These are phyloP conservation scores for Eimeria acervulina DNA, from an alignment of 169 alveolate genomes.

Conservation along the genomic window DNA sequence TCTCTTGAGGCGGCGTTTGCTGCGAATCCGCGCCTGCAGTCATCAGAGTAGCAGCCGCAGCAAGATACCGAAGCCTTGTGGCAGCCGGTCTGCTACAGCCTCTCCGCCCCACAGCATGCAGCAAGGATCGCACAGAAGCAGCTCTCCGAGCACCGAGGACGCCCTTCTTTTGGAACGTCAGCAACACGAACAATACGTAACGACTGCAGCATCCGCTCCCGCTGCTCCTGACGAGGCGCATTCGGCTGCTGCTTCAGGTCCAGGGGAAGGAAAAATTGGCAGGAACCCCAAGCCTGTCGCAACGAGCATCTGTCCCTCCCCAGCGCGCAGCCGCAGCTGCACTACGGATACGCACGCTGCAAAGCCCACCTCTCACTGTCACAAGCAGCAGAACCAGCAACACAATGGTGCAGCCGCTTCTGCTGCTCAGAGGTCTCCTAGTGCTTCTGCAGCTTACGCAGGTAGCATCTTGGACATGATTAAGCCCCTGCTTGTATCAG, in stretches of 20 bases:
- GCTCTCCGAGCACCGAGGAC: background rate
- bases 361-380: background rate
- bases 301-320: conserved; percentile 59
- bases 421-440: background rate
- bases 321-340: conserved; percentile 41
- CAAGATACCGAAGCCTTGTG: background rate
- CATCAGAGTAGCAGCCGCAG: conserved; percentile 17
- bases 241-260: background rate
- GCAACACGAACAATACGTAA: background rate
- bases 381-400: conserved; percentile 26
- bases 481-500: conserved; percentile 51
- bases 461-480: conserved; percentile 1
- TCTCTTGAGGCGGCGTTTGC: conserved; percentile 59
- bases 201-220: background rate
- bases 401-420: conserved; percentile 23
- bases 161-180: background rate
- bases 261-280: background rate
- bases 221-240: conserved; percentile 35
- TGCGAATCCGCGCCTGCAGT: conserved; percentile 71
- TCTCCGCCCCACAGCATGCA: background rate
- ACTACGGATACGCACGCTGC: background rate
- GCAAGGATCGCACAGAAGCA: background rate
- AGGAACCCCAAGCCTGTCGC: background rate
- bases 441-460: conserved; percentile 44
- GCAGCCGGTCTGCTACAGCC: background rate